phyloP scores from a whole-genome alignment of 2,329 filamentous ascomycete genomes.

The Ascocoryne sarcoides region DNA sequence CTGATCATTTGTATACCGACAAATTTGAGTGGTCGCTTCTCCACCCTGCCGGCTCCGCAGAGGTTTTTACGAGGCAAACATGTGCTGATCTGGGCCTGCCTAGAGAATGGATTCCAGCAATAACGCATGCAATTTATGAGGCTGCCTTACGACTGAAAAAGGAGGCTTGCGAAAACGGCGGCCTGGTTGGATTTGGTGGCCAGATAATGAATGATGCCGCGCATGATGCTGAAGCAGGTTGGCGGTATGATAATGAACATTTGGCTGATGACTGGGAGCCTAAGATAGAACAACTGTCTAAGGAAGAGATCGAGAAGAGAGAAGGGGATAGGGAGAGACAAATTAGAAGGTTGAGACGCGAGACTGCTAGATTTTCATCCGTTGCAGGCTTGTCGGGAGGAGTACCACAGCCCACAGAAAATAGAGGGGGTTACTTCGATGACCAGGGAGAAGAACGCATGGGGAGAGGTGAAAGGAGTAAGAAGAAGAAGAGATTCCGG shows the following conservation, averaged over 20 bases:
- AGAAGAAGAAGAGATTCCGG: constrained; percentile 89
- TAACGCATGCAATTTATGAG: constrained; percentile 96
- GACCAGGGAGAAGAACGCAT: constrained; percentile 64
- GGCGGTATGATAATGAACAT: constrained; percentile 90
- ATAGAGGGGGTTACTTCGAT: constrained; percentile 37
- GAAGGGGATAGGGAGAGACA: constrained; percentile 92
- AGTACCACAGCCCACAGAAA: constrained; percentile 48
- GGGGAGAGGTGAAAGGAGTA: constrained; percentile 84
- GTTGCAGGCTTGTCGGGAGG: constrained; percentile 73
- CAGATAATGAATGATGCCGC: constrained; percentile 87
- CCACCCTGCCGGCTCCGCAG: constrained; percentile 83
- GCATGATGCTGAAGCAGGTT: constrained; percentile 74
- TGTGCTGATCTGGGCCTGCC: constrained; percentile 84
- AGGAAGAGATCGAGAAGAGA: constrained; percentile 91
- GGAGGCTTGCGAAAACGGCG: constrained; percentile 87
- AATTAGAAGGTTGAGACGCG: constrained; percentile 74
- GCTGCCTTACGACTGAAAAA: constrained; percentile 89
- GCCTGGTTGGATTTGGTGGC: constrained; percentile 60
- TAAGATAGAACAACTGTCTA: constrained; percentile 71
- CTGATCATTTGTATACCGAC: constrained; percentile 88
- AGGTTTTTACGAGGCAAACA: constrained; percentile 85
- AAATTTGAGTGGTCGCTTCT: constrained; percentile 97
- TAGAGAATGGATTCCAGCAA: constrained; percentile 88
- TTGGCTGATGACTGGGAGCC: constrained; percentile 79
- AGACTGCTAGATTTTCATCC: constrained; percentile 87